Evolutionary conservation across 257 asterid species (phyloP).

Genomic region (Jasminum sambac): DNA sequence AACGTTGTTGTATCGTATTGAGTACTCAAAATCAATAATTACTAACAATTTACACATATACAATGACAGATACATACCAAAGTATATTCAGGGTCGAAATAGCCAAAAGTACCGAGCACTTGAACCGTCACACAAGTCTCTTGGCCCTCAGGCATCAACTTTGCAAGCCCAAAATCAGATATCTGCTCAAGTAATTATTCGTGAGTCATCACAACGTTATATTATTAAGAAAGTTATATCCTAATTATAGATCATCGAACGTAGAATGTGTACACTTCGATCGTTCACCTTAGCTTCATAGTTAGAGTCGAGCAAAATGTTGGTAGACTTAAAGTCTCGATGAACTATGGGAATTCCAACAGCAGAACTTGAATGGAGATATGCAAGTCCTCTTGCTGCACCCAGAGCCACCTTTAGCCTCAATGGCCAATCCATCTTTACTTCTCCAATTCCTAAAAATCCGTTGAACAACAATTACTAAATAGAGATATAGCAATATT

Average conservation of each 20-base stretch:
- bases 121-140: slow-evolving; percentile 80
- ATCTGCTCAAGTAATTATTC: slow-evolving; percentile 44
- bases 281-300: slow-evolving; percentile 81
- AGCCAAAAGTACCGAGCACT: slow-evolving; percentile 95
- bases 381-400: slow-evolving; percentile 93
- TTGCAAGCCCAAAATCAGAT: slow-evolving; percentile 96
- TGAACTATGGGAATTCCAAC: slow-evolving; percentile 94
- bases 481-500: not conserved
- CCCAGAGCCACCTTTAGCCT: slow-evolving; percentile 83
- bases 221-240: not conserved
- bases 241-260: not conserved
- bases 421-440: slow-evolving; percentile 89
- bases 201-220: not conserved
- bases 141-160: slow-evolving; percentile 93
- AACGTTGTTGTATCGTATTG: not conserved
- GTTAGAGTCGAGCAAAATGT: slow-evolving; percentile 75
- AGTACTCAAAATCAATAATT: not conserved
- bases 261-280: not conserved
- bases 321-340: slow-evolving; percentile 94
- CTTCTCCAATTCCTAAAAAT: slow-evolving; percentile 62
- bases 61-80: slow-evolving; percentile 56
- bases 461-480: slow-evolving; percentile 6
- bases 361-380: slow-evolving; percentile 83
- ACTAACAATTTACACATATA: not conserved
- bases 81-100: slow-evolving; percentile 96